A percentile compares a stretch with the other conserved stretches of the same genome.
Conservation (phyloP, 2,329 filamentous ascomycete species). For the Apiospora rasikravindrae region DNA sequence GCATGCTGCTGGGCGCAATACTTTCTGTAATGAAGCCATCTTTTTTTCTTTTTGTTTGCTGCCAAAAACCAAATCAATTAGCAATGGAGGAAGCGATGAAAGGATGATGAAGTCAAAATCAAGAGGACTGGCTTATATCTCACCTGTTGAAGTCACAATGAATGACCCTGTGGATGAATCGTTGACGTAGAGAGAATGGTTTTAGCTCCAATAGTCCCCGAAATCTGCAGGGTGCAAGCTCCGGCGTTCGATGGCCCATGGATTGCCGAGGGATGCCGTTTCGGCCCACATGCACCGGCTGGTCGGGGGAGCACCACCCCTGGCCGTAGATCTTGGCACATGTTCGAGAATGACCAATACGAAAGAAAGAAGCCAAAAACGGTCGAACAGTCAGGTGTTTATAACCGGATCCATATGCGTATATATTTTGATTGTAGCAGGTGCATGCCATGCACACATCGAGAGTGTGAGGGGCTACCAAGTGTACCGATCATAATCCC, state of each 20-base stretch:
- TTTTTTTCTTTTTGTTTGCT: not conserved
- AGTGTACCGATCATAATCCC: constrained; percentile 27
- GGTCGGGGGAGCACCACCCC: not conserved
- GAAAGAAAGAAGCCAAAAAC: not conserved
- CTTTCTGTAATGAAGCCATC: constrained; percentile 23
- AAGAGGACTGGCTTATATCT: not conserved
- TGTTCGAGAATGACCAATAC: not conserved
- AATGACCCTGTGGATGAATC: constrained; percentile 9
- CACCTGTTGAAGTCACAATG: not conserved
- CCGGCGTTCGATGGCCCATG: constrained; percentile 8
- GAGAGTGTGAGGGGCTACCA: not conserved
- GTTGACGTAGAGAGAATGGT: constrained; percentile 29
- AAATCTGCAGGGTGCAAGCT: constrained; percentile 19
- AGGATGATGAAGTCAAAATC: not conserved
- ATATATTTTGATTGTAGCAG: not conserved
- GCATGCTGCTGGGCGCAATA: constrained; percentile 17
- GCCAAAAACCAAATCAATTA: not conserved
- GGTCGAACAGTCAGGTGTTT: not conserved
- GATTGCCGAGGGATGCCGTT: constrained; percentile 27
- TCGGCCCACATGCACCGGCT: constrained; percentile 16
- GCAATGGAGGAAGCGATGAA: not conserved
- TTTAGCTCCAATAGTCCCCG: constrained; percentile 21
- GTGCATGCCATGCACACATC: not conserved
- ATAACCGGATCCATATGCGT: not conserved
- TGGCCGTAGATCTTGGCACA: not conserved